Evolutionary conservation across 805 yeast genomes (phyloP), one percentile per base, ranked within the genome.

Genomic region (Pichia phayaonensis): DNA sequence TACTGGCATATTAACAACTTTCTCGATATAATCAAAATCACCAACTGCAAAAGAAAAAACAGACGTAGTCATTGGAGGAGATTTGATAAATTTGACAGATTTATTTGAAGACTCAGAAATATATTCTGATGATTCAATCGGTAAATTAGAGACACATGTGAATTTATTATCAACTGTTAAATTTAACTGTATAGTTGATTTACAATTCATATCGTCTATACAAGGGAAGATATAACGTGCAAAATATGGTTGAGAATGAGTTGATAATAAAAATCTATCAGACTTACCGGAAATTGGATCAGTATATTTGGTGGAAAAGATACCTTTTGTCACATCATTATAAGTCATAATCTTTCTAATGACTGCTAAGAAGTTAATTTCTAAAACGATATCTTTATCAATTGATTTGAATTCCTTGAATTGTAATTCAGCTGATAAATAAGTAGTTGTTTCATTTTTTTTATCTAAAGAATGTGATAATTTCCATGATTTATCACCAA

Each of bases 171-270:
- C 61, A 0, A 84, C 74, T n/a, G 65, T 73, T 24, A 85, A 63
- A 2, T 75, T 59, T 29, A 86, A 64, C 50, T 73, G 62, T 51
- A 81, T 72, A 1, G 76, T 71, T 5, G 80, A 72, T 59, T 83
- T 84, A 31, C 67, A 63, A n/a, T 69, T 58, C 8, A 81, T 72
- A 58, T 84, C 90, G 62, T 86, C 94, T 13, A 85, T 59, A 58
- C 84, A 78, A 2, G 95, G 95, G 59, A 81, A 81, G 13, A 86
- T 75, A 45, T 61, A 60, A 56, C 84, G 71, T 4, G 89, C 83
- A 55, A 74, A 82, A 18, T 73, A 72, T 0, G 94, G 90, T 61
- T 85, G 90, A 42, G 80, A 73, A 59, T 86, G 94, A 1, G 94
- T 83, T 0, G 90, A 81, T 31, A 85, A 60, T 13, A 84, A 67